phyloP scores from a whole-genome alignment of 306 rosid species.

The Vicia faba region DNA sequence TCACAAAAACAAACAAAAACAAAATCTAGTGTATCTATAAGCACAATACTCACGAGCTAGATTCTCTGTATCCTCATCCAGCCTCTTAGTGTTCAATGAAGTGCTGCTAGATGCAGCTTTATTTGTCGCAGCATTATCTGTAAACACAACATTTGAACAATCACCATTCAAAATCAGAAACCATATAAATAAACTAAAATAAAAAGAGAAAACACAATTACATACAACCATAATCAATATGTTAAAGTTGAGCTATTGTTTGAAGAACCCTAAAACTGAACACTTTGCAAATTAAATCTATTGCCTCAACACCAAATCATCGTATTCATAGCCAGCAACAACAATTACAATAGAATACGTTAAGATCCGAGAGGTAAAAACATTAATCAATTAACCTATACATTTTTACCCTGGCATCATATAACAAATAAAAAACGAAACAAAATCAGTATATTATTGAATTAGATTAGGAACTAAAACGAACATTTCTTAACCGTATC shows the following conservation, averaged over 20 bases:
- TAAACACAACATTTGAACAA: conserved; percentile 16
- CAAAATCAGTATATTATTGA: background rate
- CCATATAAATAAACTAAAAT: background rate
- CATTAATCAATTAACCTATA: background rate
- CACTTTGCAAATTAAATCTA: conserved; percentile 14
- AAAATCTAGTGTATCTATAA: background rate
- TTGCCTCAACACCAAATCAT: conserved; percentile 16
- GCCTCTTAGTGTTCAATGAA: conserved; percentile 79
- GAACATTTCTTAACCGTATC: conserved; percentile 76
- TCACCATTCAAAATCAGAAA: conserved; percentile 1
- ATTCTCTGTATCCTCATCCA: conserved; percentile 82
- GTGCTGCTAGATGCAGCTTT: conserved; percentile 91
- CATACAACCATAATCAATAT: background rate
- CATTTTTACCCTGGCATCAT: background rate
- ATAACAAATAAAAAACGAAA: background rate
- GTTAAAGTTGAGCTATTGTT: background rate
- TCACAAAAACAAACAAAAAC: conserved; percentile 1
- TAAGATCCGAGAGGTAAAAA: conserved; percentile 6
- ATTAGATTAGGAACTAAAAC: background rate
- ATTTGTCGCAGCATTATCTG: conserved; percentile 65
- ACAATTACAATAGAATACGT: background rate
- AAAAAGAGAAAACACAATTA: background rate
- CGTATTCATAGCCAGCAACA: conserved; percentile 5
- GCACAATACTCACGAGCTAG: conserved; percentile 66
- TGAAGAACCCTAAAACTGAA: background rate